Evolutionary conservation across 768 basidiomycete species (phyloP).

Genomic region (Lactifluus hygrophoroides): DNA sequence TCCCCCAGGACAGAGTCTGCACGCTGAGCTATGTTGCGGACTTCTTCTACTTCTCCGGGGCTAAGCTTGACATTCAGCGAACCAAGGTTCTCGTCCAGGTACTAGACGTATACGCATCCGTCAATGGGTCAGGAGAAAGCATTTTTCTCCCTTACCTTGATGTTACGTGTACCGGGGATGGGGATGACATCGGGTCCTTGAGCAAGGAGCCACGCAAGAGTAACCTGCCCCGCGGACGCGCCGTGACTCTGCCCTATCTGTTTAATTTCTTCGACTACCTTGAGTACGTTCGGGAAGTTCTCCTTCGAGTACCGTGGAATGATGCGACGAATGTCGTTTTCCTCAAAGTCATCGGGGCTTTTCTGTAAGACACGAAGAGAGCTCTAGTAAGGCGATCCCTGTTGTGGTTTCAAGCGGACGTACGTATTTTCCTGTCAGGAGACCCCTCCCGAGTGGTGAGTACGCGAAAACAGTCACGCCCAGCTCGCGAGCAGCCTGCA

Average conservation of each 20-base stretch:
- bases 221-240: conserved; percentile 38
- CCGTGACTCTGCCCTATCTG: conserved; percentile 31
- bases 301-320: conserved; percentile 34
- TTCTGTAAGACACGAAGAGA: conserved; percentile 21
- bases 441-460: conserved; percentile 41
- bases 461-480: conserved; percentile 36
- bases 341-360: conserved; percentile 35
- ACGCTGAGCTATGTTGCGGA: conserved; percentile 3
- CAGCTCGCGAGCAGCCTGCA: conserved; percentile 32
- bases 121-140: neutral
- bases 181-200: conserved; percentile 40
- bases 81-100: conserved; percentile 13
- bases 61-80: conserved; percentile 10
- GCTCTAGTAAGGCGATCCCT: neutral
- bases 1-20: conserved; percentile 15
- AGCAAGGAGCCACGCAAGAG: conserved; percentile 42
- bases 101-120: neutral
- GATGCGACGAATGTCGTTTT: conserved; percentile 30
- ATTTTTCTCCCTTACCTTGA: conserved; percentile 24
- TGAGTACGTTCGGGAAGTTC: conserved; percentile 39
- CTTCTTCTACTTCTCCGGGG: conserved; percentile 7
- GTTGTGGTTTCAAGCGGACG: neutral
- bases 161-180: conserved; percentile 39
- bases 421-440: conserved; percentile 40
- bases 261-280: conserved; percentile 31